Evolutionary conservation across 768 basidiomycete genomes (phyloP), one percentile per base, ranked within the genome.

Genomic region (Pisolithus orientalis): DNA sequence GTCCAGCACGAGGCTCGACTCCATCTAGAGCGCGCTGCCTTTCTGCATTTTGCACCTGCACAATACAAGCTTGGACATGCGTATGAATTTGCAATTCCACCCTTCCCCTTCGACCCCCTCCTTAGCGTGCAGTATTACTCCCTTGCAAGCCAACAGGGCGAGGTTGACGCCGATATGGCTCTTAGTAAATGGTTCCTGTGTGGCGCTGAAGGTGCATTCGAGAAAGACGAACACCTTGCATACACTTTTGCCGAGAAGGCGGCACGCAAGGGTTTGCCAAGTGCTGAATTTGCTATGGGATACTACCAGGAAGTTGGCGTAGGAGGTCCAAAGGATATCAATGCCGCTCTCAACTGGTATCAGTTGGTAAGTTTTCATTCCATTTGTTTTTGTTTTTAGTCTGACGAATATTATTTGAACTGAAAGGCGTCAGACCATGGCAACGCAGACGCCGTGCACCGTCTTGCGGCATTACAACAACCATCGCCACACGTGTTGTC

Each of bases 121-220:
- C 72, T 95, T 37, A 87, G 84, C 50, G 93, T 98, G 21, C 90
- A 94, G 64, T 97, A 91, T 64, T 97, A 97, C 68, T 77, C 75
- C 7, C 73, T 88, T 11, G 91, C 90, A 0, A 85, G 83, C 52
- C 86, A 94, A 68, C 82, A 87, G 53, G 90, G 90, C 32, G 91
- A 96, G 67, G 76, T 80, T 24, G 94, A 97, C 65, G 95, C 95
- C 0, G 93, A 98, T 64, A 94, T 97, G 93, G 94, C 93, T 2
- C 77, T 97, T 49, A 85, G 83, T 67, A 97, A 96, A 70, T 98
- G 95, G 94, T 97, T 96, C 74, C 71, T 98, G 46, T 94, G 93
- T 63, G 94, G 94, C 4, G 83, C 85, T 0, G 76, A 78, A 34
- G 80, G 80, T 7, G 70, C 74, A 13, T 94, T 96, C 59, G 89